phyloP scores from a whole-genome alignment of 2,329 filamentous ascomycete species.

The Neonectria magnoliae region DNA sequence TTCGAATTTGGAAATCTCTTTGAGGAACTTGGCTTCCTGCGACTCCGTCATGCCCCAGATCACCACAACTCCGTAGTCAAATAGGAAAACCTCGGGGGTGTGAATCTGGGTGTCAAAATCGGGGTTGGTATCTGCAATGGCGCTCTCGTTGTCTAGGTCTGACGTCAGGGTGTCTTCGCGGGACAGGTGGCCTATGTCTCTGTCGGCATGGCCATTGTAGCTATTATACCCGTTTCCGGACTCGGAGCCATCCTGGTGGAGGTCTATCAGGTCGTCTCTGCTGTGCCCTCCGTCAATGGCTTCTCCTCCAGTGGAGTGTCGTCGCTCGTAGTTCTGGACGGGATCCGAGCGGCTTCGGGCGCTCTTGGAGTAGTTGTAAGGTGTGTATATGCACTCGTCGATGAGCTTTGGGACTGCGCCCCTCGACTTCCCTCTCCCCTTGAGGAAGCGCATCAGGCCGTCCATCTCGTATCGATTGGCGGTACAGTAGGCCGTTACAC shows the following conservation, averaged over 20 bases:
- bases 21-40: constrained; percentile 90
- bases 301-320: constrained; percentile 80
- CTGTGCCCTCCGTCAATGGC: constrained; percentile 50
- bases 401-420: constrained; percentile 90
- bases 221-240: constrained; percentile 43
- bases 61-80: constrained; percentile 96
- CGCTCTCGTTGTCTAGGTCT: constrained; percentile 48
- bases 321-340: constrained; percentile 66
- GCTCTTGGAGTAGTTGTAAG: constrained; percentile 79
- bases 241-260: constrained; percentile 56
- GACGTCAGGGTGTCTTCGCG: constrained; percentile 50
- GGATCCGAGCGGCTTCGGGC: constrained; percentile 46
- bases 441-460: constrained; percentile 87
- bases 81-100: constrained; percentile 93
- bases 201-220: constrained; percentile 37
- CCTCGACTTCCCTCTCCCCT: constrained; percentile 80
- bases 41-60: constrained; percentile 97
- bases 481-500: constrained; percentile 97
- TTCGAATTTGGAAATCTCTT: constrained; percentile 95
- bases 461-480: constrained; percentile 93
- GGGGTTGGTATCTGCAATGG: constrained; percentile 59
- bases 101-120: constrained; percentile 91
- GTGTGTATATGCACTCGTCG: constrained; percentile 97
- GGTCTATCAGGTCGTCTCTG: constrained; percentile 71
- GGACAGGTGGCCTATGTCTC: constrained; percentile 39